Base-by-base conservation (phyloP, 2,329 filamentous ascomycete species). In the Diaporthe aspalathi region DNA sequence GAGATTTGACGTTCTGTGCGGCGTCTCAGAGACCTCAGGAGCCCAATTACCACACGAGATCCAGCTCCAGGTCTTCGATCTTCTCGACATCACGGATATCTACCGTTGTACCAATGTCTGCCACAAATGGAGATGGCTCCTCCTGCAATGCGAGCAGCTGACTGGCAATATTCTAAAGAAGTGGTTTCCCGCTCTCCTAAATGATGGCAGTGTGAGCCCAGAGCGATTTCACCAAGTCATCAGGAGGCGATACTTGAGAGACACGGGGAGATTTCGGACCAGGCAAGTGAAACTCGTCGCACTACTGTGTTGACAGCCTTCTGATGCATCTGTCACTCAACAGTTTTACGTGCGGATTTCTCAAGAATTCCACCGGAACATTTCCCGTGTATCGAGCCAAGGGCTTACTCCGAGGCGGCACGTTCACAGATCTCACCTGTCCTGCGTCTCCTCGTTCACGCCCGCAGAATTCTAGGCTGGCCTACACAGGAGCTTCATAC, bases 61-160 rank as follows among this genome's bases (percentile, higher is more conserved):
- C 14, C 66, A 68, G 32, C 56, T 71, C 11, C 52, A 47, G 29
- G 50, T 71, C 17, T 11, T 71, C 40, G 22, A 65, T 8, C 38
- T 56, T 2, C 20, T 71, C 56, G 66, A 49, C 3, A n/a, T 65
- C 5, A 29, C 38, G 20, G 70, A 71, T 14, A 3, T 71, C 8
- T 71, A 47, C 57, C 16, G 60, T n/a, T 57, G 22, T 24, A 47
- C 50, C 47, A 52, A 32, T n/a, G 70, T 71, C 49, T 69, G 40
- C n/a, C 70, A 40, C 20, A 5, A 22, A 53, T 71, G 70, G 70
- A 68, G 43, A 24, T 24, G 35, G n/a, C 12, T 49, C 2, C 29
- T 71, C 4, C 40, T 56, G 54, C 4, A n/a, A 8, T 43, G 27
- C 22, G 49, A 40, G 14, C 38, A 14, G 27, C 22, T 69, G 3